These are phyloP conservation scores for Ogataea naganishii DNA, from an alignment of 805 yeast species.

Conservation along the genomic window DNA sequence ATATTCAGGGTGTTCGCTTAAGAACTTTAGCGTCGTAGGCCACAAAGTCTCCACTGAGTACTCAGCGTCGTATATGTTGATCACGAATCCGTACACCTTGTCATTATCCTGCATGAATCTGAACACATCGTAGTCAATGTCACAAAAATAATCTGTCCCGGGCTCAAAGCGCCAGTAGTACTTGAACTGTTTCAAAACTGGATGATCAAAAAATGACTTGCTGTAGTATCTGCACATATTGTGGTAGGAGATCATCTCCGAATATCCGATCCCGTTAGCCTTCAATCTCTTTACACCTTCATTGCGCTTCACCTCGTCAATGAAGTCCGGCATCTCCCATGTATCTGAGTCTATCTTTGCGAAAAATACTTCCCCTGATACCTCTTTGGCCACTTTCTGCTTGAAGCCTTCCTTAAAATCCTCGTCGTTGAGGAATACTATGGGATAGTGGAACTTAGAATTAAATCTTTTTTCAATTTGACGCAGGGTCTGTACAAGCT, in stretches of 20 bases:
- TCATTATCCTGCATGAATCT: conserved; percentile 59
- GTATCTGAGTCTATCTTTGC: conserved; percentile 38
- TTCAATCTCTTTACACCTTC: conserved; percentile 25
- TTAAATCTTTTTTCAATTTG: conserved; percentile 62
- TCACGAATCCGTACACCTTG: conserved; percentile 67
- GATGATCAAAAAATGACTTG: conserved; percentile 53
- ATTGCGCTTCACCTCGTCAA: conserved; percentile 28
- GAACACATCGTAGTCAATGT: conserved; percentile 69
- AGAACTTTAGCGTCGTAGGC: conserved; percentile 58
- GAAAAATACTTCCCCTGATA: conserved; percentile 37
- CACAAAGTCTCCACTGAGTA: conserved; percentile 55
- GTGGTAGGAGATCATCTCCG: conserved; percentile 56
- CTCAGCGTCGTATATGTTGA: conserved; percentile 63
- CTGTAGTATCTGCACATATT: conserved; percentile 82
- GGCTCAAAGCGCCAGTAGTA: conserved; percentile 86
- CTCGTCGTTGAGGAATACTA: conserved; percentile 68
- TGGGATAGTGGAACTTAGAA: conserved; percentile 66
- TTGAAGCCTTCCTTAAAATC: conserved; percentile 56
- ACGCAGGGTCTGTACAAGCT: conserved; percentile 42
- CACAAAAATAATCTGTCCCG: conserved; percentile 54
- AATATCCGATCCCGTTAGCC: conserved; percentile 43
- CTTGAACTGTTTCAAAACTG: conserved; percentile 48
- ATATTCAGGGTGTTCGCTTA: conserved; percentile 48
- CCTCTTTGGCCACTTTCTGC: conserved; percentile 27
- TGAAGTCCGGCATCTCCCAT: conserved; percentile 40